phyloP scores from a whole-genome alignment of 805 yeast genomes.

The Priceomyces haplophilus region DNA sequence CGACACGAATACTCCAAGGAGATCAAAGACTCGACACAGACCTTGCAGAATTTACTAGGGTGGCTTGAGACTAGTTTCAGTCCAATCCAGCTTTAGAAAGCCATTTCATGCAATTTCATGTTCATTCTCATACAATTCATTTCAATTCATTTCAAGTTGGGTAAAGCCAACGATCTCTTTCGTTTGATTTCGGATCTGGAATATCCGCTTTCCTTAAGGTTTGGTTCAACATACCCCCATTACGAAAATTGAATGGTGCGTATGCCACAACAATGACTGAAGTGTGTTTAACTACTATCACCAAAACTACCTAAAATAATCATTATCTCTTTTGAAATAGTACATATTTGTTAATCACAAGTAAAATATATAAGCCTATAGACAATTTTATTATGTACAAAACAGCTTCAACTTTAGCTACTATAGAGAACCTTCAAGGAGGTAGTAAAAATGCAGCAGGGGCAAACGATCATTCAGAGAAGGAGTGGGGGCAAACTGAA shows the following conservation, averaged over 20 bases:
- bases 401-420: neutral
- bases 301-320: too few species aligned
- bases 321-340: too few species aligned
- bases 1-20: neutral
- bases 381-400: slow-evolving; percentile 3
- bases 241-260: too few species aligned
- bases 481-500: neutral
- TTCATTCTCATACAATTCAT: neutral
- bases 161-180: too few species aligned
- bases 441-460: too few species aligned
- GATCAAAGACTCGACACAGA: neutral
- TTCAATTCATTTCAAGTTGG: neutral
- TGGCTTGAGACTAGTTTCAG: slow-evolving; percentile 3
- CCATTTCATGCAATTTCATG: neutral
- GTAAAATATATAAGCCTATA: neutral
- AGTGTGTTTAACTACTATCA: too few species aligned
- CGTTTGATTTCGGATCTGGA: too few species aligned
- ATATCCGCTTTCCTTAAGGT: too few species aligned
- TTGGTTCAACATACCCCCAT: too few species aligned
- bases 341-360: neutral
- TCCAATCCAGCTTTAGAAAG: neutral
- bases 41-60: slow-evolving; percentile 5
- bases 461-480: too few species aligned
- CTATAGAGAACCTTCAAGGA: neutral
- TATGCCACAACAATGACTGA: too few species aligned